phyloP scores from a whole-genome alignment of 139 green algal species.

The Coelastrella sp. region DNA sequence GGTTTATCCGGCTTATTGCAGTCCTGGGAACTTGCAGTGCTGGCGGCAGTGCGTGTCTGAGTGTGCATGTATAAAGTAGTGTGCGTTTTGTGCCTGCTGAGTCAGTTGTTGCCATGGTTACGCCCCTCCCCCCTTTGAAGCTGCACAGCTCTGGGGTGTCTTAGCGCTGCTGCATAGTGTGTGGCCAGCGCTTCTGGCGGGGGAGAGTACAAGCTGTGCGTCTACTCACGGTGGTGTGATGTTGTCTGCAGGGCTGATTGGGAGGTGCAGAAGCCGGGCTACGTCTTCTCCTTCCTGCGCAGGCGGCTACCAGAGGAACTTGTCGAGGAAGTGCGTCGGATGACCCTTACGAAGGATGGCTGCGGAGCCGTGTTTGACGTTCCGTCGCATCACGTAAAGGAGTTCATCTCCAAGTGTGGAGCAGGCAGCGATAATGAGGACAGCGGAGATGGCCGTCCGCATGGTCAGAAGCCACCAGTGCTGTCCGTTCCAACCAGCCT shows the following conservation, averaged over 20 bases:
- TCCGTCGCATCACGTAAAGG: constrained; percentile 65
- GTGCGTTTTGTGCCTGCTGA: no score
- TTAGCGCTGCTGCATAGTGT: no score
- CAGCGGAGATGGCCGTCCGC: constrained; percentile 22
- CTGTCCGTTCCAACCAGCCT: constrained; percentile 63
- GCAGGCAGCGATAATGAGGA: neutral
- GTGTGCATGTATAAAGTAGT: no score
- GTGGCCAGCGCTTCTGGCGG: no score
- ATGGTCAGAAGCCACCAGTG: constrained; percentile 35
- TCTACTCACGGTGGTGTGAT: neutral
- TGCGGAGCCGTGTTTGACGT: constrained; percentile 94
- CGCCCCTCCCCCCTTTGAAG: no score
- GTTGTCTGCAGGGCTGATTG: constrained; percentile 19
- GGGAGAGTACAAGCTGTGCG: no score
- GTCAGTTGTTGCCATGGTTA: no score
- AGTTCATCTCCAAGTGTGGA: constrained; percentile 72
- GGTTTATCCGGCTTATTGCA: neutral
- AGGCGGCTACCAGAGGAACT: constrained; percentile 68
- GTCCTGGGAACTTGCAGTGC: no score
- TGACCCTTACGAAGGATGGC: constrained; percentile 88
- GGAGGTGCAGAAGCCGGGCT: constrained; percentile 62
- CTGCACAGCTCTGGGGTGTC: no score
- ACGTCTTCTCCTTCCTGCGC: constrained; percentile 86
- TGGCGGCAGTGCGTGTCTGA: no score
- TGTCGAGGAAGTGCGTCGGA: constrained; percentile 81